Evolutionary conservation across 164 flowering plant species (phyloP), one percentile per base, ranked within the genome.

Genomic region (Tetracentron sinense): DNA sequence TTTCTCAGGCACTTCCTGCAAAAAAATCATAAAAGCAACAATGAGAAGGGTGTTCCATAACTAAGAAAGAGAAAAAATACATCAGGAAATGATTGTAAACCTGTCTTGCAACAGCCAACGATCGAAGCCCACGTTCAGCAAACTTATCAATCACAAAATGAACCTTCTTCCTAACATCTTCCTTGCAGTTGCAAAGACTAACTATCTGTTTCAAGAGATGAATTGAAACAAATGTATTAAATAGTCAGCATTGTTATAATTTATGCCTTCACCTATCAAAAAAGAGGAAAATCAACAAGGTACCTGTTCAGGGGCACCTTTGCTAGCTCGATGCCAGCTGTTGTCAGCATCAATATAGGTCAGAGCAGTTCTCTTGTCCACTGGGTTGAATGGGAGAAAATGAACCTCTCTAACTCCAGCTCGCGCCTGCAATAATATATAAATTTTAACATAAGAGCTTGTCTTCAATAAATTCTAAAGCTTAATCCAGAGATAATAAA

Each of bases 251-350:
- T 1, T 15, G 5, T 11, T 4, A 20, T 2, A 28, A 1, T 16
- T 29, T 46, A 4, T 4, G 4, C 0, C 42, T 50, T 35, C 19
- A 28, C 42, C 7, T 5, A 1, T 15, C 28, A 53, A 14, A 1
- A 51, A 16, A 14, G 33, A 28, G 6, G 16, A 16, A n/a, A 11
- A 6, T n/a, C 26, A 35, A 62, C n/a, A n/a, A 19, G 1, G 16
- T 58, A 75, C 79, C 76, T 75, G 80, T 51, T 77, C 81, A 57
- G 81, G 81, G 23, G 81, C 81, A 46, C 81, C 81, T 60, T 74
- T 78, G 68, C 81, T 78, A 20, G 81, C 78, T 25, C 81, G 70
- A 58, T 77, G 81, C 81, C 81, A 77, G 38, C 23, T 74, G 27
- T 74, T 76, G 44, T 74, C 74, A 30, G 54, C 19, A 6, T 77